Evolutionary conservation across 108 stramenopile species (phyloP).

Genomic region (Nitzschia palea): DNA sequence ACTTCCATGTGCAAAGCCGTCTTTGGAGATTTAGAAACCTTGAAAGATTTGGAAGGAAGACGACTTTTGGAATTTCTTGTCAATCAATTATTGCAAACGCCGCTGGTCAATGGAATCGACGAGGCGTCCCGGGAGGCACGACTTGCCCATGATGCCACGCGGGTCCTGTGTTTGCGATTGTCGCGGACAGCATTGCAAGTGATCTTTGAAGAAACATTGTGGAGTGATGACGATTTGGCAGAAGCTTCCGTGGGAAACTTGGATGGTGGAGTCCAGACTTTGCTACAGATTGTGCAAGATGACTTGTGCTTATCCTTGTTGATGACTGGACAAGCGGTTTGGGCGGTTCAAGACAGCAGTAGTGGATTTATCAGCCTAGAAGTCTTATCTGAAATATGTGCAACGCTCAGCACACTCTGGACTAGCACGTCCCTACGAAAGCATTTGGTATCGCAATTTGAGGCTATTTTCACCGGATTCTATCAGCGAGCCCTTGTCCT

Average conservation of each 20-base stretch:
- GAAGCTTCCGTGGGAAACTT: conserved; percentile 6
- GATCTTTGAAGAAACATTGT: conserved; percentile 8
- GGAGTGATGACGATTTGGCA: conserved; percentile 6
- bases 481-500: conserved; percentile 80
- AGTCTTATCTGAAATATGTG: conserved; percentile 78
- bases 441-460: conserved; percentile 68
- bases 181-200: conserved; percentile 53
- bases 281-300: conserved; percentile 72
- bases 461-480: conserved; percentile 84
- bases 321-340: conserved; percentile 82
- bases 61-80: conserved; percentile 76
- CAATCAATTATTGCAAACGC: conserved; percentile 67
- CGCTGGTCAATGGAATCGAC: conserved; percentile 50
- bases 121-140: conserved; percentile 52
- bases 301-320: conserved; percentile 82
- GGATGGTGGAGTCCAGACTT: conserved; percentile 9
- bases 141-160: conserved; percentile 61
- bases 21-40: conserved; percentile 47
- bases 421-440: conserved; percentile 48
- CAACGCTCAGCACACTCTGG: conserved; percentile 75
- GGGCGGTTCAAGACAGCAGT: conserved; percentile 60
- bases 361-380: conserved; percentile 62
- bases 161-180: conserved; percentile 73
- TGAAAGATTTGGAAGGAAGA: conserved; percentile 20
- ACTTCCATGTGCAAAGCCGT: conserved; percentile 54